Evolutionary conservation across 805 yeast genomes (phyloP).

Genomic region (Candida vartiovaarae): DNA sequence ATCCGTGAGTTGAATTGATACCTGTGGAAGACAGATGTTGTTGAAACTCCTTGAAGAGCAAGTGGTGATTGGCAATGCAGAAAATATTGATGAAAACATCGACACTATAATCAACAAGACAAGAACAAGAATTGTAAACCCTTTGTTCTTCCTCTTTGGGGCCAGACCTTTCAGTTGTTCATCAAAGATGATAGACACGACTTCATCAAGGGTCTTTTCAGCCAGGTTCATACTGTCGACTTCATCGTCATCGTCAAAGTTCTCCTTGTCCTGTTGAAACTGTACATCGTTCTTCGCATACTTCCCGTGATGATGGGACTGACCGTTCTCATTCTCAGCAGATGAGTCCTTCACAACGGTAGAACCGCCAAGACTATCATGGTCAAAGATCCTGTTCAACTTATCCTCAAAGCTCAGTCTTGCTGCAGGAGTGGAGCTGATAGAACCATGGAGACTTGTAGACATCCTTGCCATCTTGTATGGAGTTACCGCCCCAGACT

Average conservation of each 20-base stretch:
- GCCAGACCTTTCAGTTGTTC: background rate
- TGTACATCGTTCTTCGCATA: too few species aligned
- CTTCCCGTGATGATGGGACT: too few species aligned
- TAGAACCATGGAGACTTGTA: background rate
- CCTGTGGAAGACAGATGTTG: conserved; percentile 35
- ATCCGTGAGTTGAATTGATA: conserved; percentile 33
- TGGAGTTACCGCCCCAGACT: background rate
- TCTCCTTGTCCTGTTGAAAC: background rate
- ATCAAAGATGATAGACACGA: conserved; percentile 8
- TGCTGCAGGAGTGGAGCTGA: background rate
- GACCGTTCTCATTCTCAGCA: too few species aligned
- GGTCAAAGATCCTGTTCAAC: background rate
- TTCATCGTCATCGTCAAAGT: background rate
- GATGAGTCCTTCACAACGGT: too few species aligned
- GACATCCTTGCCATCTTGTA: conserved; percentile 1
- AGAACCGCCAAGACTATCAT: background rate
- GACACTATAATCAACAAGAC: conserved; percentile 1
- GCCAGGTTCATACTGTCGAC: background rate
- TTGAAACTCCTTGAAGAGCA: conserved; percentile 22
- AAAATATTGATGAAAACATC: background rate
- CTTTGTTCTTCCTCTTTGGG: too few species aligned
- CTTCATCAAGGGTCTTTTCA: conserved; percentile 7
- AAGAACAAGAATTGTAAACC: background rate
- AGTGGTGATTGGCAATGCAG: conserved; percentile 20
- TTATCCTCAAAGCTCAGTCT: conserved; percentile 1